Base-by-base conservation (phyloP, 1,139 yeast species). In the Suhomyces yuchorum region DNA sequence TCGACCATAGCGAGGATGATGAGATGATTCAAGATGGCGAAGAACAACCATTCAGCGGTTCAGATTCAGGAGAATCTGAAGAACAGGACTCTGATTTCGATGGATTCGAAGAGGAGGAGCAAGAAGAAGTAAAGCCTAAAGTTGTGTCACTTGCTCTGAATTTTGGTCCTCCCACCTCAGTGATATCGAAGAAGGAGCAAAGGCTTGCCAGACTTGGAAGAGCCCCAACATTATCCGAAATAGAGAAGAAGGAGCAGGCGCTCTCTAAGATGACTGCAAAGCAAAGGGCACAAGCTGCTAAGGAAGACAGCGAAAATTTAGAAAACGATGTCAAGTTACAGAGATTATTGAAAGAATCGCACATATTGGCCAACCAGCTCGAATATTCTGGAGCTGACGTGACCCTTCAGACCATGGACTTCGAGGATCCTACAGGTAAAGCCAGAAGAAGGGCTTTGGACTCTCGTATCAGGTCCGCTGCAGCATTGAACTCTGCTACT, bases 261-360 rank as follows among this genome's bases (percentile, higher is more conserved):
- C 47, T 59, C 0, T 50, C 50, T 26, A 66, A 68, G 47, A 53
- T 64, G 43, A 59, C 69, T n/a, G 60, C 61, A 35, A 66, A 64
- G 40, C 73, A 68, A 51, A 60, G 57, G 42, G 57, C 54, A 4
- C 62, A 62, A 44, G 61, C 61, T 2, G 62, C 62, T 2, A 58
- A 66, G 46, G 80, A 75, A 53, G 80, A 75, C 36, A 62, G 61
- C 5, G 80, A 74, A 26, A 84, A 89, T 59, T 63, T 91, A 48
- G 81, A 87, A 51, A 88, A 92, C 56, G 98, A 92, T 65, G 60
- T 91, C 23, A 95, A 87, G 54, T 72, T 93, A 40, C 97, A 92
- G 63, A 71, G 97, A 49, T 78, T 93, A 38, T 71, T 93, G 33
- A 77, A 78, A 52, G 98, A 93, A 65, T 91, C 97, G 0, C 97